Base-by-base conservation (phyloP, 805 yeast species). In the Wickerhamomyces canadensis region DNA sequence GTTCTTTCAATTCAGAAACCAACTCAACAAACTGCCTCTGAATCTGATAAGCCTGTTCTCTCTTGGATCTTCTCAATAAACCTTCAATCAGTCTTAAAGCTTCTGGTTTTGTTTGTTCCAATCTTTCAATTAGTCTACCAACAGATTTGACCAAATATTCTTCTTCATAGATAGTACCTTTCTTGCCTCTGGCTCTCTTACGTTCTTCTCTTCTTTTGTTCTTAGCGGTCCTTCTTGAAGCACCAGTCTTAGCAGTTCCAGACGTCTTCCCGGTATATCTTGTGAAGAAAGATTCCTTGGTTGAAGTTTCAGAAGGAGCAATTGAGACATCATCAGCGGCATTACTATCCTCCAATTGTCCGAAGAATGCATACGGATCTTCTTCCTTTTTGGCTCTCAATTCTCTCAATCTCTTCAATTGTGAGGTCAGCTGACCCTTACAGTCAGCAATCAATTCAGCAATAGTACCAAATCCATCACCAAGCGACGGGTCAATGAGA, bases 221-320 rank as follows among this genome's bases (percentile, higher is more conserved):
- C 64, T 93, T 93, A 6, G 94, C 75, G 0, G 98, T 89, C 54
- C 83, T 75, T 60, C 99, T 76, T 0, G 96, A 81, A 3, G 93
- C 97, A 21, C 98, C 97, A 0, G 98, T 93, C 55, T 84, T 84
- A 4, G 98, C 98, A 3, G 98, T 93, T 18, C 96, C 96, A 1
- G 83, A 71, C 1, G 98, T 89, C 61, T 91, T 89, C 45, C 98
- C 98, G 0, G 98, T 93, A 60, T 93, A 93, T 56, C 95, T 74
- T 1, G 99, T 93, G 65, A 87, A 85, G 59, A 89, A 86, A 0
- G 98, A 88, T 27, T 91, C 94, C 21, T 85, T 83, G 0, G 95
- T 85, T 0, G 97, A 86, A 0, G 95, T 80, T 58, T 88, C 97
- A 0, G 96, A 84, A 1, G 95, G 93, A 0, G 97, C 98, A 45